A percentile compares a stretch with the other conserved stretches of the same genome.
Conservation (phyloP, 2,329 filamentous ascomycete genomes). For the Xylaria multiplex region DNA sequence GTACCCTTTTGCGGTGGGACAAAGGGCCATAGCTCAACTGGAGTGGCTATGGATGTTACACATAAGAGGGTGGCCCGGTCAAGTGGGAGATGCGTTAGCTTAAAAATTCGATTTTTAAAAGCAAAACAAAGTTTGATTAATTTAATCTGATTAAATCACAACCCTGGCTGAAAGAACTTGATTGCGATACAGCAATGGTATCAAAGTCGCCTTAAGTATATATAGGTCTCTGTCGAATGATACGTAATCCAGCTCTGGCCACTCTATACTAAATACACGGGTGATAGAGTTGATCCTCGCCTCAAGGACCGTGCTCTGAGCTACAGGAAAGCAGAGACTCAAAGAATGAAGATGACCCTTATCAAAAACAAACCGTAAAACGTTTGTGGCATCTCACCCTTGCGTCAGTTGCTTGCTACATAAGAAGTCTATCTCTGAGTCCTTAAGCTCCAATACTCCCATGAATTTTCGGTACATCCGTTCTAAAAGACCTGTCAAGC, state of each 20-base stretch:
- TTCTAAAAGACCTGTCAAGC: constrained; percentile 18
- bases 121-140: too few relatives aligned
- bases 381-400: neutral
- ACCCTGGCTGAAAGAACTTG: too few relatives aligned
- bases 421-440: constrained; percentile 11
- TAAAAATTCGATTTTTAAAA: too few relatives aligned
- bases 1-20: too few relatives aligned
- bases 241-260: neutral
- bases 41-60: too few relatives aligned
- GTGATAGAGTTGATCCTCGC: constrained; percentile 1
- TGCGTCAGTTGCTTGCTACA: constrained; percentile 11
- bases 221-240: neutral
- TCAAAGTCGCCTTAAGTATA: too few relatives aligned
- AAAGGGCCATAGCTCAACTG: too few relatives aligned
- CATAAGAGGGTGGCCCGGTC: too few relatives aligned
- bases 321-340: neutral
- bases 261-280: neutral
- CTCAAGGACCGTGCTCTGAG: constrained; percentile 1
- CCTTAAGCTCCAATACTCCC: constrained; percentile 1
- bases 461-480: constrained; percentile 19
- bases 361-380: constrained; percentile 4
- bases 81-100: too few relatives aligned
- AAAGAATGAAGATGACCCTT: constrained; percentile 1
- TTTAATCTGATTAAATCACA: too few relatives aligned
- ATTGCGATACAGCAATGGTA: too few relatives aligned